Evolutionary conservation across 441 rosid genomes (phyloP).

Genomic region (Erodium texanum): DNA sequence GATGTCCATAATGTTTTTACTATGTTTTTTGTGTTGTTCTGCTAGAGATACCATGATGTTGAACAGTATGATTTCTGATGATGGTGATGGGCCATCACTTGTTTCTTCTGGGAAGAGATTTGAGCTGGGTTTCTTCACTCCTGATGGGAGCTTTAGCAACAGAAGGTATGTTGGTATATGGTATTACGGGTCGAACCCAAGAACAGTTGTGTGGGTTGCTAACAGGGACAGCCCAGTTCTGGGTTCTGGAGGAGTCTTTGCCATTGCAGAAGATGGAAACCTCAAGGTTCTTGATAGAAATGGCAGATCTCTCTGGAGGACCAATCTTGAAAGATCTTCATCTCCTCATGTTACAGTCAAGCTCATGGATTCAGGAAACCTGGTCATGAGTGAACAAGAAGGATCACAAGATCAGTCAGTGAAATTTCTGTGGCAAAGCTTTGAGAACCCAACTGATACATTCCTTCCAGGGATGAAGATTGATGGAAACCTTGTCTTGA

Average conservation of each 20-base stretch:
- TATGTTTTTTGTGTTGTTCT: constrained; percentile 20
- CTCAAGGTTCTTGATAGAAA: constrained; percentile 27
- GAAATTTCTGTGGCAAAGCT: constrained; percentile 46
- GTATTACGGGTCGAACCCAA: constrained; percentile 30
- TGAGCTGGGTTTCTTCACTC: constrained; percentile 58
- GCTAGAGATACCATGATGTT: constrained; percentile 27
- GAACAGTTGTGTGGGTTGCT: constrained; percentile 52
- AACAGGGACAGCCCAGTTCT: constrained; percentile 43
- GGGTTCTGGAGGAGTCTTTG: constrained; percentile 22
- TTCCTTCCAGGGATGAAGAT: constrained; percentile 69
- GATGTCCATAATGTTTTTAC: constrained; percentile 18
- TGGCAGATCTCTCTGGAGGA: constrained; percentile 25
- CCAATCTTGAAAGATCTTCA: constrained; percentile 20
- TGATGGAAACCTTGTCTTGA: constrained; percentile 27
- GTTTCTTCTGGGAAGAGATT: constrained; percentile 38
- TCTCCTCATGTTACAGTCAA: constrained; percentile 18
- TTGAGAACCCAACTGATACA: constrained; percentile 54
- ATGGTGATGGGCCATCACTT: constrained; percentile 31
- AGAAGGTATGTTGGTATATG: constrained; percentile 57
- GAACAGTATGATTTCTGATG: constrained; percentile 19
- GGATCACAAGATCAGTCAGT: no score
- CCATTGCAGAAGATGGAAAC: constrained; percentile 31
- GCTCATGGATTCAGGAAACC: constrained; percentile 48
- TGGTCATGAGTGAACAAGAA: constrained; percentile 25
- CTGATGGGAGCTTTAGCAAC: constrained; percentile 26